Evolutionary conservation across 75 land plant genomes (phyloP), one percentile per base, ranked within the genome.

Genomic region (Pseudotsuga menziesii): DNA sequence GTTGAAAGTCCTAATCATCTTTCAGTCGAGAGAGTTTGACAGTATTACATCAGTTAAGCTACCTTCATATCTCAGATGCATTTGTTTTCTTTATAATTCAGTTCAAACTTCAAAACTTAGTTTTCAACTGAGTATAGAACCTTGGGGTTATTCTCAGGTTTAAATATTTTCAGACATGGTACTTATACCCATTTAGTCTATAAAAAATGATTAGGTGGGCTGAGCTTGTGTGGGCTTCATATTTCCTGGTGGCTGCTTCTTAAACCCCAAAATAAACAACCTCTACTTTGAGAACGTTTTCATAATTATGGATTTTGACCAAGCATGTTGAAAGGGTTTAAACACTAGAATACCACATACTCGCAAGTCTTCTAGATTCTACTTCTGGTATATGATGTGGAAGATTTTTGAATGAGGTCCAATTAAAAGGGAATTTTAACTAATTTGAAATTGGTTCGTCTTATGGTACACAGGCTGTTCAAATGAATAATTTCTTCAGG

Each of bases 401-500:
- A 48, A 48, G 1, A 9, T 1, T 60, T 22, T n/a, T 60, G 26
- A 27, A 60, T 2, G 62, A 60, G 62, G n/a, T 25, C 25, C 27
- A 60, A 12, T 60, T 60, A 13, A 60, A 25, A 8, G 22, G 25
- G 7, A 9, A 22, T 22, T 60, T 60, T 8, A 60, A 9, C 9
- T 60, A 60, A 22, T 60, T 22, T 25, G 23, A 11, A 27, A 60
- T n/a, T 60, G 62, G 22, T 60, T 60, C 54, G 9, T 48, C 11
- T 48, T 22, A 60, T 23, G 26, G 27, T 60, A 60, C 62, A 60
- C 26, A 9, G 22, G 27, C 25, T 23, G 27, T 60, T 60, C 62
- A 60, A 60, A 60, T 60, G 62, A 60, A 60, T 25, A 60, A 25
- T 60, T 58, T 60, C 62, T 60, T 60, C 62, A 60, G 22, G 25